phyloP scores from a whole-genome alignment of 306 rosid genomes.

The cucumber (Cucumis sativus) region DNA sequence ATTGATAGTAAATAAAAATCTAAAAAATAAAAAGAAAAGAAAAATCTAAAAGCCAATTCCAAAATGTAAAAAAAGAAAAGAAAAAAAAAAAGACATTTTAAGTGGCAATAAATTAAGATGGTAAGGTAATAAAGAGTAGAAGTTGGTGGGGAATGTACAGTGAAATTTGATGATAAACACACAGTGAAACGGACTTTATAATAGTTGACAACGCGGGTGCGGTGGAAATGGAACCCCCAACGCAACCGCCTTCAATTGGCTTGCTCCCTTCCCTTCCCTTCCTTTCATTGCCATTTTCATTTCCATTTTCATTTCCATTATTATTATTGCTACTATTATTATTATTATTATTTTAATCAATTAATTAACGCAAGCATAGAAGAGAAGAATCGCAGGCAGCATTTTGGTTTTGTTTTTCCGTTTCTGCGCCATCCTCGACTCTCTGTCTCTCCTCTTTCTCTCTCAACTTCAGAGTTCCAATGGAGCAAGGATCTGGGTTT shows the following conservation, averaged over 20 bases:
- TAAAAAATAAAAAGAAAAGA: no score
- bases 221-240: not conserved
- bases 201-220: not conserved
- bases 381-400: not conserved
- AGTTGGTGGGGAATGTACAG: not conserved
- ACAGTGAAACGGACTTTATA: not conserved
- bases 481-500: conserved; percentile 51
- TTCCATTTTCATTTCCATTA: no score
- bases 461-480: not conserved
- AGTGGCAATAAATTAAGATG: no score
- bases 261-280: not conserved
- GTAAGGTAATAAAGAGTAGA: no score
- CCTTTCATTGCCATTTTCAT: not conserved
- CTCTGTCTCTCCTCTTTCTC: not conserved
- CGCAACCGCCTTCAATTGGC: not conserved
- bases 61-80: no score
- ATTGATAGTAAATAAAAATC: no score
- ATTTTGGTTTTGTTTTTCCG: not conserved
- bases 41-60: no score
- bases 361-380: not conserved
- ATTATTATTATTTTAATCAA: not conserved
- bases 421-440: not conserved
- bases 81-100: no score
- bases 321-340: not conserved
- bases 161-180: not conserved